These are phyloP conservation scores for Epichloe coenophiala DNA, from an alignment of 2,329 filamentous ascomycete species.

Conservation along the genomic window DNA sequence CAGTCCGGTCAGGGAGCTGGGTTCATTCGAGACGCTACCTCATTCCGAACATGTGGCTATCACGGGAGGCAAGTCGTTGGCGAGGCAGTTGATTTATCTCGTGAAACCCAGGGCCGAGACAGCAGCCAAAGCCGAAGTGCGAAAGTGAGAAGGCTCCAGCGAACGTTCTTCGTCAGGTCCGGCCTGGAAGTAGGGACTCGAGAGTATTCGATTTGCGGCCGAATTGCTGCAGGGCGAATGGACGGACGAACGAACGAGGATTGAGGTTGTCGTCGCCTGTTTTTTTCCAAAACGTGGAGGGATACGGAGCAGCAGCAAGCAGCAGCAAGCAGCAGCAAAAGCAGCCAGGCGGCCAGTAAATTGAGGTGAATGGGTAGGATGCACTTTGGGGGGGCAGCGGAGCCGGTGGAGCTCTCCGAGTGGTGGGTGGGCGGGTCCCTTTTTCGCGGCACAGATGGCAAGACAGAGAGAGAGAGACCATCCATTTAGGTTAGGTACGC, in stretches of 20 bases:
- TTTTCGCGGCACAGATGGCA: neutral
- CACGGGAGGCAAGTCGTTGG: constrained; percentile 3
- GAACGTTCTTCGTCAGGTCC: neutral
- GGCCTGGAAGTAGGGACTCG: neutral
- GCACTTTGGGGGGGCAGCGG: neutral
- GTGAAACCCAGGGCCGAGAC: neutral
- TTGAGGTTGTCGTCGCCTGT: constrained; percentile 5
- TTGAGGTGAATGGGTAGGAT: constrained; percentile 2
- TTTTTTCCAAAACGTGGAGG: constrained; percentile 3
- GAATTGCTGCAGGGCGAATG: neutral
- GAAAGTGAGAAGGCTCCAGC: neutral
- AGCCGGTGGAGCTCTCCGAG: constrained; percentile 7
- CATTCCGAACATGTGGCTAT: constrained; percentile 31
- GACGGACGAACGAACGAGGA: neutral
- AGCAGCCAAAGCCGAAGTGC: neutral
- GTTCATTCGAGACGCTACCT: constrained; percentile 40
- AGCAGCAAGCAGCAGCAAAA: too few relatives aligned
- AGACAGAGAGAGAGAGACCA: neutral
- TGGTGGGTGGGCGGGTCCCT: neutral
- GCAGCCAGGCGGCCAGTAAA: neutral
- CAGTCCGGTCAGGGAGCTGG: constrained; percentile 51
- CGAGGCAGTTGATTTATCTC: neutral
- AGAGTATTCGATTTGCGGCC: neutral
- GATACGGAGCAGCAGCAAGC: neutral
- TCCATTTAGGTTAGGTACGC: too few relatives aligned